phyloP scores from a whole-genome alignment of 768 basidiomycete species.

The Amanita polypyramis region DNA sequence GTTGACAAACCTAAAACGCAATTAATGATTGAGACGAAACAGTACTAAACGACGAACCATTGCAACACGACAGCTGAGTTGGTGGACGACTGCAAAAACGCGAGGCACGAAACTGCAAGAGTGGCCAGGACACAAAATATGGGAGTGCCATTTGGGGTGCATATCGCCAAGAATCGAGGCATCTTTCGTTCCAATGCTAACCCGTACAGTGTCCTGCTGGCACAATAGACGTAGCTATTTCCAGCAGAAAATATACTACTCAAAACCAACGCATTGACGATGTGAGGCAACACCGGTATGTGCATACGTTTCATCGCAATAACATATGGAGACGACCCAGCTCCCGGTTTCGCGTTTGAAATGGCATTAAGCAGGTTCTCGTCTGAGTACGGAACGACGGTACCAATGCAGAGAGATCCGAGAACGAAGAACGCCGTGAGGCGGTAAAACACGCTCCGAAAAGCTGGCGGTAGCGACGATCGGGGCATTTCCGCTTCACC shows the following conservation, averaged over 20 bases:
- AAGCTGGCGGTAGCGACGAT: constrained; percentile 58
- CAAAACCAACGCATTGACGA: constrained; percentile 66
- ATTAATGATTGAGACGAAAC: neutral
- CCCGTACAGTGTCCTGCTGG: constrained; percentile 41
- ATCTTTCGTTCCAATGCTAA: constrained; percentile 53
- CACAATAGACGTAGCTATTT: constrained; percentile 58
- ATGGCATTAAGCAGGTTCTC: constrained; percentile 38
- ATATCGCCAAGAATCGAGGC: constrained; percentile 39
- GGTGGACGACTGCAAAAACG: constrained; percentile 41
- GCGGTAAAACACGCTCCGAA: constrained; percentile 70
- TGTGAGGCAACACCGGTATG: constrained; percentile 54
- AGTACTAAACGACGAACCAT: constrained; percentile 21
- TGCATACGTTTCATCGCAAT: constrained; percentile 66
- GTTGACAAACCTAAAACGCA: constrained; percentile 31
- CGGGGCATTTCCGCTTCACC: constrained; percentile 67
- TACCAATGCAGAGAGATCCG: constrained; percentile 61
- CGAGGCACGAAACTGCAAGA: constrained; percentile 26
- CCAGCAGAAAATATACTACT: constrained; percentile 64
- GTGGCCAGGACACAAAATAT: constrained; percentile 39
- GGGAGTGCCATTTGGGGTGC: constrained; percentile 48
- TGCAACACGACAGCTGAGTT: constrained; percentile 35
- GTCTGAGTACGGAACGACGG: constrained; percentile 71
- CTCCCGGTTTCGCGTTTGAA: constrained; percentile 45
- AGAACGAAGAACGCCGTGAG: constrained; percentile 71
- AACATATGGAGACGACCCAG: constrained; percentile 72